A percentile compares a stretch with the other conserved stretches of the same genome.
phyloP scores from a whole-genome alignment of 768 basidiomycete genomes.

The Kwoniella sp. region DNA sequence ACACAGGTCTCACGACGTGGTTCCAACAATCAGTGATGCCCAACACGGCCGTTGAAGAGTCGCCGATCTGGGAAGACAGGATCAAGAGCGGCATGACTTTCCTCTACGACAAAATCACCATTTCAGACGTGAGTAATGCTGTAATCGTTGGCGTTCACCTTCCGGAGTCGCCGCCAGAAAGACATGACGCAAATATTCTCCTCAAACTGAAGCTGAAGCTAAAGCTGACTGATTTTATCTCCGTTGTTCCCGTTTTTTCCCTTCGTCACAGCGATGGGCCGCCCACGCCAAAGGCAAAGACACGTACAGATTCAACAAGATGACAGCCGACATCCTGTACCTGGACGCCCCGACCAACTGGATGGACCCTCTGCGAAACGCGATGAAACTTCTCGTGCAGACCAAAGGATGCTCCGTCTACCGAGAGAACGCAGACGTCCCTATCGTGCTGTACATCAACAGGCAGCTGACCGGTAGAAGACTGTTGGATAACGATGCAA shows the following conservation, averaged over 20 bases:
- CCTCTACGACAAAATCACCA: conserved; percentile 38
- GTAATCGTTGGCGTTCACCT: too few relatives aligned
- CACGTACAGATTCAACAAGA: conserved; percentile 38
- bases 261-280: conserved; percentile 39
- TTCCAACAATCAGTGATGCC: conserved; percentile 42
- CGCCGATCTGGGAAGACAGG: conserved; percentile 35
- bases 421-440: conserved; percentile 25
- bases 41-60: conserved; percentile 37
- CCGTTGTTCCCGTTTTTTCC: background rate
- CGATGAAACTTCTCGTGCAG: conserved; percentile 22
- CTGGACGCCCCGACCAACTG: conserved; percentile 30
- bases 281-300: conserved; percentile 33
- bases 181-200: too few relatives aligned
- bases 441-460: conserved; percentile 46
- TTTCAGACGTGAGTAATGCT: conserved; percentile 37
- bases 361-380: conserved; percentile 39
- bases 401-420: conserved; percentile 29
- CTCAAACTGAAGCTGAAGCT: background rate
- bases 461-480: conserved; percentile 38
- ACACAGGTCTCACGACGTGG: conserved; percentile 39
- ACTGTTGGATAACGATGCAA: conserved; percentile 26
- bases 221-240: too few relatives aligned
- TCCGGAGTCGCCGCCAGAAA: background rate
- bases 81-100: conserved; percentile 27
- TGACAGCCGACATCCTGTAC: conserved; percentile 34